Base-by-base conservation (phyloP, 345 rosid species). In the Reutealis trisperma region DNA sequence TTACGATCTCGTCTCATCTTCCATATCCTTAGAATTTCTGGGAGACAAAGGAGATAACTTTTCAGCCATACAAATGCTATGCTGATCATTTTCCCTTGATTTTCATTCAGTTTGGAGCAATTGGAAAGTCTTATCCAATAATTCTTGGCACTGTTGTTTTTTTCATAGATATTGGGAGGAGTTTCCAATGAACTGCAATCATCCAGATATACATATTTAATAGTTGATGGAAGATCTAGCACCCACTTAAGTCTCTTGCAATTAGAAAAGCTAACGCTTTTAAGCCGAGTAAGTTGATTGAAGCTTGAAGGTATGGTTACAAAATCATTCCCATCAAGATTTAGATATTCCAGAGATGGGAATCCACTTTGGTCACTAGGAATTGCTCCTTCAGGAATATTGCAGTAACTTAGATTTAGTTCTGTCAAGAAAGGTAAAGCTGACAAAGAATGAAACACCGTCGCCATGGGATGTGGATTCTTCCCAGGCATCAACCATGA, bases 141-240 rank as follows among this genome's bases (percentile, higher is more conserved):
- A 18, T 21, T 30, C 60, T 12, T 12, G 14, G 12, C 47, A 12
- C 2, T 49, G 11, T 49, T 49, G 12, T 49, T 8, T 49, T 49
- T 49, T 49, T 49, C 52, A 49, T 2, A 49, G 7, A 49, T 12
- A 49, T 49, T 49, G 7, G 78, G 63, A 3, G 68, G 4, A 19
- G 37, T 37, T 42, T 80, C 72, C 52, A 71, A 21, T 18, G 79
- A 58, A 22, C 34, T 8, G 34, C 77, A 78, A 57, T 30, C 49
- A 5, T 64, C 30, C 11, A 45, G 49, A 27, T 14, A 9, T 24
- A 73, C 12, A 18, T 10, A 1, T 27, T 3, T 0, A 22, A 79
- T 12, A 52, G 5, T 75, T 9, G 78, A 47, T 22, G 83, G 79
- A 75, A 74, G 71, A 45, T 54, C 74, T 10, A 25, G 65, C 32